Base-by-base conservation (phyloP, 495 filamentous ascomycete species). In the Penicillium canariense region DNA sequence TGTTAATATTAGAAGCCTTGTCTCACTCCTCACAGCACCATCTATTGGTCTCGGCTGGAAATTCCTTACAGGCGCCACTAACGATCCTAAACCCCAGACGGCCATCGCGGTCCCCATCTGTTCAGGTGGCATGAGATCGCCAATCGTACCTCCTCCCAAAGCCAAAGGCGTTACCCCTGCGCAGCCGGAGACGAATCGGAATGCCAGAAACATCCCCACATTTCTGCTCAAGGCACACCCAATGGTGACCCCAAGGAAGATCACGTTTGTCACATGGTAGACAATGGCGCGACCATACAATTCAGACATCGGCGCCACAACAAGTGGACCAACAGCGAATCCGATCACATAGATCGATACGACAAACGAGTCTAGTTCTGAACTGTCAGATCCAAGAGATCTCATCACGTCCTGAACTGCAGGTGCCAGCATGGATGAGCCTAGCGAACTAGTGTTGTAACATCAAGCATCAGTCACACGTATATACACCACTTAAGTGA, bases 11-110 rank as follows among this genome's bases (percentile, higher is more conserved):
- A n/a, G n/a, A n/a, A n/a, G n/a, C n/a, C n/a, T n/a, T n/a, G n/a
- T n/a, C n/a, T n/a, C n/a, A n/a, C n/a, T n/a, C n/a, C 34, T 9
- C 47, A 72, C 11, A 65, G 49, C 0, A 59, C 46, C 65, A 76
- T 68, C 38, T 23, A 58, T 66, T 15, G n/a, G n/a, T n/a, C n/a
- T n/a, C n/a, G n/a, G n/a, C n/a, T n/a, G n/a, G n/a, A n/a, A n/a
- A n/a, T n/a, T n/a, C n/a, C n/a, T n/a, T n/a, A n/a, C n/a, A n/a
- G n/a, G n/a, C n/a, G n/a, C n/a, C n/a, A n/a, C n/a, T n/a, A n/a
- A n/a, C n/a, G n/a, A n/a, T n/a, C n/a, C n/a, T n/a, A n/a, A n/a
- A n/a, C n/a, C n/a, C n/a, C n/a, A n/a, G n/a, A n/a, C n/a, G n/a
- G n/a, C n/a, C n/a, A n/a, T n/a, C n/a, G n/a, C n/a, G n/a, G n/a